Evolutionary conservation across 2,329 filamentous ascomycete species (phyloP), one percentile per base, ranked within the genome.

Genomic region (Trichophyton rubrum): DNA sequence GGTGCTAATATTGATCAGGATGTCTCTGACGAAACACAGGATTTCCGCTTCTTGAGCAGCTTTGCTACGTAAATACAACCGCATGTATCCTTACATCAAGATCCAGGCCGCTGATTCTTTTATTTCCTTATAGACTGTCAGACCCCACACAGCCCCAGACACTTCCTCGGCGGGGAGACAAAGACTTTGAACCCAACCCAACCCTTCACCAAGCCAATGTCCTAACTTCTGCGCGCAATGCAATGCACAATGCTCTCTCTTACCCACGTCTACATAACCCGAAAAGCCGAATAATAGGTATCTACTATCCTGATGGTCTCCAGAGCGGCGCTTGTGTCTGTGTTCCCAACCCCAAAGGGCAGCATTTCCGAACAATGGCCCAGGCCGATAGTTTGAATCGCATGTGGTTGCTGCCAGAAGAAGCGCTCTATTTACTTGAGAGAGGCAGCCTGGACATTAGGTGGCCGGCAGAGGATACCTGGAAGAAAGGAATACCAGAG

Each of bases 141-240:
- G 72, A 73, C 43, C 63, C 67, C 27, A 66, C 68, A 30, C 67
- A 73, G 61, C 56, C 63, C n/a, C 64, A 71, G 15, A 67, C 84
- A 67, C 81, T 91, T 9, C 90, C 95, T 40, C 90, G 92, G 66
- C 89, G 90, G 64, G 93, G 93, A 63, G 90, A 95, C 72, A 99
- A 99, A 74, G 93, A 99, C 76, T 99, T 96, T 72, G 93, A 97
- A 75, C 86, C 88, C 30, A 90, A 97, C 74, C 88, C 89, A 56
- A 97, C 93, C 1, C 82, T 83, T 35, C 84, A 88, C 35, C 93
- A 99, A 74, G 84, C 86, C 65, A 80, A 82, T 61, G 83, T 86
- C 7, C 84, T 99, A 58, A 87, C 90, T 68, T 83, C 88, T 55
- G 95, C 90, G 64, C 85, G 92, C 60, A 80, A 82, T 66, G 92